These are phyloP conservation scores for Scutellaria barbata DNA, from an alignment of 257 asterid genomes.

Conservation along the genomic window DNA sequence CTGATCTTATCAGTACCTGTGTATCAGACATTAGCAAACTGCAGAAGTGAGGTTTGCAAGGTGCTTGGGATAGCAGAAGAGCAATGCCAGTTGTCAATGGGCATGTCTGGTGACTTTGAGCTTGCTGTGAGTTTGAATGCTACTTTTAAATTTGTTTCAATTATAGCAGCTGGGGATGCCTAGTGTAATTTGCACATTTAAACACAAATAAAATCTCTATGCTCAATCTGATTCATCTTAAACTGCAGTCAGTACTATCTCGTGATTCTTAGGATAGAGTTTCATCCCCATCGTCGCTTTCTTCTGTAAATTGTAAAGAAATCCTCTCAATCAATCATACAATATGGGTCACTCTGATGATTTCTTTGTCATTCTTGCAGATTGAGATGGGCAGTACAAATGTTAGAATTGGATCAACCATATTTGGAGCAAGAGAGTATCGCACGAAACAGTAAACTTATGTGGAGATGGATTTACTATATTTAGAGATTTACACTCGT, in stretches of 20 bases:
- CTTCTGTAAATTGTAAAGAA: neutral
- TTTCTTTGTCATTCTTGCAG: conserved; percentile 51
- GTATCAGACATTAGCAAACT: conserved; percentile 73
- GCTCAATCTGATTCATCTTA: neutral
- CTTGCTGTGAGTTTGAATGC: conserved; percentile 71
- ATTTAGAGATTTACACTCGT: neutral
- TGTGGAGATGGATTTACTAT: conserved; percentile 9
- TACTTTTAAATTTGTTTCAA: conserved; percentile 5
- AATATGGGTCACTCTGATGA: neutral
- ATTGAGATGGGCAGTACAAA: conserved; percentile 96
- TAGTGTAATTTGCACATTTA: neutral
- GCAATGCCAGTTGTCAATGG: conserved; percentile 89
- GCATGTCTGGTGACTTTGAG: conserved; percentile 98
- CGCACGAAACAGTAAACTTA: conserved; percentile 51
- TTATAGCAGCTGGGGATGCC: neutral
- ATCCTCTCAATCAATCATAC: neutral
- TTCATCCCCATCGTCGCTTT: neutral
- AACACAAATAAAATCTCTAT: too few relatives aligned
- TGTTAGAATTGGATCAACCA: conserved; percentile 96
- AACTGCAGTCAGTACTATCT: neutral
- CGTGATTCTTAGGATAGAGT: neutral
- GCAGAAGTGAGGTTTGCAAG: conserved; percentile 82
- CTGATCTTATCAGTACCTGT: conserved; percentile 34
- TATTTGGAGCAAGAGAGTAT: conserved; percentile 93
- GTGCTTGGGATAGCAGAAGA: conserved; percentile 75